A percentile compares a stretch with the other conserved stretches of the same genome.
phyloP scores from a whole-genome alignment of 2,329 filamentous ascomycete species.

The Bimuria novae-zelandiae region DNA sequence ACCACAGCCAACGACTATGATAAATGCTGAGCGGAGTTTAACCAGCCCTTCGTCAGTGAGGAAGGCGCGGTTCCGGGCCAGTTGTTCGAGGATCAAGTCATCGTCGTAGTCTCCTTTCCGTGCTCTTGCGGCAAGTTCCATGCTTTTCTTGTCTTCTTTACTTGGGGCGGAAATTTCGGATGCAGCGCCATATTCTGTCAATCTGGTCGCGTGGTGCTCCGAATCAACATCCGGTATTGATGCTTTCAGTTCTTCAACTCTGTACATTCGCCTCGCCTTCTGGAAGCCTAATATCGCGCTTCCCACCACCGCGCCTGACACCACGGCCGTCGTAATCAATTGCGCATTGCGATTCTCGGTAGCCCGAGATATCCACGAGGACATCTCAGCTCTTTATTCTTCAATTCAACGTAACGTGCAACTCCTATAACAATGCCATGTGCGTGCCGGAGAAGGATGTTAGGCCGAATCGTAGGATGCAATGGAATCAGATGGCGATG shows the following conservation, averaged over 20 bases:
- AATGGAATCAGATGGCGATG: constrained; percentile 4
- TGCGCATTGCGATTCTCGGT: constrained; percentile 59
- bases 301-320: constrained; percentile 55
- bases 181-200: constrained; percentile 65
- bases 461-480: background rate
- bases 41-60: constrained; percentile 79
- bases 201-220: constrained; percentile 55
- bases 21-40: constrained; percentile 78
- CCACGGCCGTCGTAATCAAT: constrained; percentile 71
- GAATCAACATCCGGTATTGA: constrained; percentile 63
- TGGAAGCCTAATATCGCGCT: constrained; percentile 63
- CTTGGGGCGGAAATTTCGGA: constrained; percentile 47
- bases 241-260: constrained; percentile 62
- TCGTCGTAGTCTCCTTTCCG: constrained; percentile 68
- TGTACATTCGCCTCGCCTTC: constrained; percentile 58
- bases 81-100: constrained; percentile 89
- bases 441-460: background rate
- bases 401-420: background rate
- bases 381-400: constrained; percentile 38
- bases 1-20: constrained; percentile 90
- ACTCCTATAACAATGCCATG: constrained; percentile 4
- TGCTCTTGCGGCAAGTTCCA: constrained; percentile 63
- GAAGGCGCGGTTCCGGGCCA: constrained; percentile 91
- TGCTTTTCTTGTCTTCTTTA: constrained; percentile 62
- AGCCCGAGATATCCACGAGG: constrained; percentile 52